phyloP scores from a whole-genome alignment of 164 flowering plant species.

The grape (Vitis vinifera) region DNA sequence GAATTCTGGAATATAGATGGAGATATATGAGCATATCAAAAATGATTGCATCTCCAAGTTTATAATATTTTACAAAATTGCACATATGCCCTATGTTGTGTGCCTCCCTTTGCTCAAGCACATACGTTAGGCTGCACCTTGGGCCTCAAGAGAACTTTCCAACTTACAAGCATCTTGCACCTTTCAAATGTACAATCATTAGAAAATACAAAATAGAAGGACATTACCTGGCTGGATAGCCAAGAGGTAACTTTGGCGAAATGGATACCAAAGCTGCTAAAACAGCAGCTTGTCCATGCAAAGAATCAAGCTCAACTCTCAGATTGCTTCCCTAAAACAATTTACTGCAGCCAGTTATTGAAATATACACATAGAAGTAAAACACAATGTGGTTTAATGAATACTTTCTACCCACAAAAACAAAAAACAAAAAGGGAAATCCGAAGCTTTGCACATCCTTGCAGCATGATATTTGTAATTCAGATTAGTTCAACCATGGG shows the following conservation, averaged over 20 bases:
- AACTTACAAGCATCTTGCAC: too few species aligned
- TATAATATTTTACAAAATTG: too few species aligned
- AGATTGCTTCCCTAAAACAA: constrained; percentile 63
- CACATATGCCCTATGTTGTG: too few species aligned
- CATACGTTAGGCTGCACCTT: too few species aligned
- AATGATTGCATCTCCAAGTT: too few species aligned
- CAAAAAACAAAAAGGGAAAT: background rate
- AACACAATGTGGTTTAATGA: background rate
- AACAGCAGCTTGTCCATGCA: constrained; percentile 90
- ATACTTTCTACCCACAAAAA: background rate
- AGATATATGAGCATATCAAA: too few species aligned
- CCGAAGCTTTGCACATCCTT: background rate
- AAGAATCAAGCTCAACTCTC: constrained; percentile 70
- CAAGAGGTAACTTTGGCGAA: constrained; percentile 82
- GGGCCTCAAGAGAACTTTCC: too few species aligned
- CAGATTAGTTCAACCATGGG: background rate
- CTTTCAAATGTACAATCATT: too few species aligned
- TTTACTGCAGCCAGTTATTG: background rate
- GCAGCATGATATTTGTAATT: too few species aligned
- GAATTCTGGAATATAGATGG: too few species aligned
- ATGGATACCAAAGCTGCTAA: constrained; percentile 82
- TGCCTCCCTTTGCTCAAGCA: too few species aligned
- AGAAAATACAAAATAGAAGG: background rate
- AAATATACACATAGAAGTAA: background rate
- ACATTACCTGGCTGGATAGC: constrained; percentile 88